phyloP scores from a whole-genome alignment of 2,329 filamentous ascomycete genomes.

The Colletotrichum sp. region DNA sequence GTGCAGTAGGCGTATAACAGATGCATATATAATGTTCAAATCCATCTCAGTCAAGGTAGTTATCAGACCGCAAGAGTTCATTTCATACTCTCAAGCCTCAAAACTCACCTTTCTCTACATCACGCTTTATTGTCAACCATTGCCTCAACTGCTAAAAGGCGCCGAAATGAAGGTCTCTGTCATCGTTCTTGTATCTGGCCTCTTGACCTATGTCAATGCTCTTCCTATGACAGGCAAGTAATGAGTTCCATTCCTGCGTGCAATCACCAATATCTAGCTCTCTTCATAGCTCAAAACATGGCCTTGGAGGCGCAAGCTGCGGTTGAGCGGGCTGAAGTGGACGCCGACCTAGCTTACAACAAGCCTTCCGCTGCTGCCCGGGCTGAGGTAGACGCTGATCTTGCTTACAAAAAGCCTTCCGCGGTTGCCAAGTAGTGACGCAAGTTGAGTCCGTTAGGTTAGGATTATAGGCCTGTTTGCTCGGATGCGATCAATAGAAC shows the following conservation, averaged over 20 bases:
- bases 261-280: accelerated
- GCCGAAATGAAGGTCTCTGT: background rate
- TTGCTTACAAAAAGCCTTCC: background rate
- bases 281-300: accelerated
- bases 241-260: accelerated
- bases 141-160: accelerated
- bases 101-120: accelerated
- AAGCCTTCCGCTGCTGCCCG: background rate
- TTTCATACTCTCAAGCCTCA: background rate
- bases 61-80: background rate
- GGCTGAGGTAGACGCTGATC: background rate
- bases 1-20: accelerated
- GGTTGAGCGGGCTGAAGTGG: background rate
- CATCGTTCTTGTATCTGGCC: background rate
- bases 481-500: background rate
- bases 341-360: background rate
- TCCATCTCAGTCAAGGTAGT: background rate
- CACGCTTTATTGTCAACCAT: accelerated
- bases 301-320: accelerated
- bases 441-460: background rate
- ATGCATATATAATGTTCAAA: background rate
- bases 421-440: background rate
- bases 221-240: background rate
- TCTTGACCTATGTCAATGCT: background rate
- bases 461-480: background rate